Evolutionary conservation across 2,329 filamentous ascomycete species (phyloP).

Genomic region (Chrysosporium queenslandicum): DNA sequence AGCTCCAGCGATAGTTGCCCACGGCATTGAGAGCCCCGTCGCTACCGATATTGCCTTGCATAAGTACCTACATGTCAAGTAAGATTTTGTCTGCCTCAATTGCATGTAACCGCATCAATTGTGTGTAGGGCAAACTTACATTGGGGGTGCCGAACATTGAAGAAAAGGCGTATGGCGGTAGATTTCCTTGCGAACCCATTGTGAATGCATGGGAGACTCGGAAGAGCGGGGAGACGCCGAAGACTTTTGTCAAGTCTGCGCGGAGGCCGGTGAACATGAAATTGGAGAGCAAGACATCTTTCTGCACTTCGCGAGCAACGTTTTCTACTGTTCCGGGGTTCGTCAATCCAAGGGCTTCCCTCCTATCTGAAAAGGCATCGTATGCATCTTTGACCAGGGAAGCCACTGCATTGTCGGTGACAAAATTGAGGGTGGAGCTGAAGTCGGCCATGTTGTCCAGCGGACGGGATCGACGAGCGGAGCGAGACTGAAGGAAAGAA

Average conservation of each 20-base stretch:
- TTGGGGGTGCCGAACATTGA: constrained; percentile 87
- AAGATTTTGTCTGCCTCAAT: background rate
- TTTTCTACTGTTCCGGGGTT: constrained; percentile 91
- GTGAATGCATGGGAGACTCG: constrained; percentile 96
- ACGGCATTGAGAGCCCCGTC: constrained; percentile 77
- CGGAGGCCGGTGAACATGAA: constrained; percentile 93
- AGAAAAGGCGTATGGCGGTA: constrained; percentile 91
- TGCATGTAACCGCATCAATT: background rate
- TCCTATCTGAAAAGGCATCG: constrained; percentile 70
- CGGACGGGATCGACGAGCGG: background rate
- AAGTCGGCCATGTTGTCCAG: constrained; percentile 34
- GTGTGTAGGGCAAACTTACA: constrained; percentile 46
- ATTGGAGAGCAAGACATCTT: constrained; percentile 92
- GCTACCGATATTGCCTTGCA: constrained; percentile 92
- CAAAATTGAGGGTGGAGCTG: constrained; percentile 49
- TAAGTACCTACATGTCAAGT: constrained; percentile 58
- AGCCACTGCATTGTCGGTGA: constrained; percentile 65
- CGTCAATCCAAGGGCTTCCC: constrained; percentile 74
- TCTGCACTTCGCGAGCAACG: constrained; percentile 82
- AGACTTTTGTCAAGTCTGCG: constrained; percentile 92
- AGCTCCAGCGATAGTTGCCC: constrained; percentile 86
- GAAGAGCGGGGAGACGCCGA: constrained; percentile 87
- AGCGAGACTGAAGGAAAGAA: background rate
- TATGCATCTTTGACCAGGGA: constrained; percentile 65
- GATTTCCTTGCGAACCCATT: constrained; percentile 69